Percentiles rank a stretch among this genome's conserved stretches.
phyloP scores from a whole-genome alignment of 2,329 filamentous ascomycete species.

The Calcarisporium arbuscula region DNA sequence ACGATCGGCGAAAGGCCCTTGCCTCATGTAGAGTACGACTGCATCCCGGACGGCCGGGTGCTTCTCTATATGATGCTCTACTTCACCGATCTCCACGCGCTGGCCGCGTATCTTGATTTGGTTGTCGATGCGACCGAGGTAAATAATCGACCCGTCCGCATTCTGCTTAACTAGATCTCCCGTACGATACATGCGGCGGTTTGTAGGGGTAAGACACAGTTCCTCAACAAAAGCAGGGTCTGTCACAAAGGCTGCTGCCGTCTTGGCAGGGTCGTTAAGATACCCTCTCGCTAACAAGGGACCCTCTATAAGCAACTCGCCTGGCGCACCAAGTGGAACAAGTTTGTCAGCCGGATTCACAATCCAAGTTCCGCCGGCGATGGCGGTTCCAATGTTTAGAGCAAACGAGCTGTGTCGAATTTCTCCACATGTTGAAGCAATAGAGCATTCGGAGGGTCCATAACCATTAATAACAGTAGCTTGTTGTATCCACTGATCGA shows the following conservation, averaged over 20 bases:
- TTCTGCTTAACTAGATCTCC: constrained; percentile 3
- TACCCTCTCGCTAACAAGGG: constrained; percentile 44
- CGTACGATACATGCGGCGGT: constrained; percentile 5
- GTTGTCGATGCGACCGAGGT: constrained; percentile 4
- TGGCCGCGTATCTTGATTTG: constrained; percentile 8
- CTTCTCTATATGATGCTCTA: no score
- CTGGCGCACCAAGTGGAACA: constrained; percentile 20
- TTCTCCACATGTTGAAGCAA: no score
- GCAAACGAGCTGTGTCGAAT: no score
- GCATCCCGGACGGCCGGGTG: no score
- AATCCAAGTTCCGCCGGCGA: constrained; percentile 18
- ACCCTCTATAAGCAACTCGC: constrained; percentile 30
- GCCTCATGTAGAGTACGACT: no score
- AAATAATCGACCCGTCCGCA: constrained; percentile 3
- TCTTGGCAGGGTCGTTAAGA: constrained; percentile 38
- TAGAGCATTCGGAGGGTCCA: constrained; percentile 14
- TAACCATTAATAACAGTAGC: constrained; percentile 12
- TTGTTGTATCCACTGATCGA: constrained; percentile 12
- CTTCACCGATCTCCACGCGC: constrained; percentile 6
- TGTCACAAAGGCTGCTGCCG: constrained; percentile 26
- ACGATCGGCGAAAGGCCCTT: no score
- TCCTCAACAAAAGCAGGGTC: neutral
- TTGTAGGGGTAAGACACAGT: neutral
- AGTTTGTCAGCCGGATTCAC: constrained; percentile 19
- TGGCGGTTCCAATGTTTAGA: neutral